A percentile compares a stretch with the other conserved stretches of the same genome.
Evolutionary conservation across 179 eudicot genomes (phyloP).

Genomic region (Spergularia azorica): DNA sequence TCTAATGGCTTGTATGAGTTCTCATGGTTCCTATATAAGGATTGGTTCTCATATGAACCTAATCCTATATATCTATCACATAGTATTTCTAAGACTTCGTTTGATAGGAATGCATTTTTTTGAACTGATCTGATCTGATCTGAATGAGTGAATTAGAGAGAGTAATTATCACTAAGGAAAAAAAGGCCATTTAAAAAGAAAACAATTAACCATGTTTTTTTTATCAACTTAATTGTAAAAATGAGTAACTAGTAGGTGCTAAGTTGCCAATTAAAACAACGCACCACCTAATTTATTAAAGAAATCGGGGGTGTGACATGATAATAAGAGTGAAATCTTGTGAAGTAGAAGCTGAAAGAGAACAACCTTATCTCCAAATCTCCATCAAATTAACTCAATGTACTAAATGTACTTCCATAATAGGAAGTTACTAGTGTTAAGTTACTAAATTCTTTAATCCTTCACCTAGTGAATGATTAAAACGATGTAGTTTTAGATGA

Average conservation of each 20-base stretch:
- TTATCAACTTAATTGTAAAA: no score
- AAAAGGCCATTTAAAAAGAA: no score
- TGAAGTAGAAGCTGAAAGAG: neutral
- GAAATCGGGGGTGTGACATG: conserved; percentile 1
- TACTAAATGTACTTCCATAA: neutral
- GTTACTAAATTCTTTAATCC: neutral
- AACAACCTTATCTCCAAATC: neutral
- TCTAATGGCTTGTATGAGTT: no score
- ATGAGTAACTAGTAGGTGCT: neutral
- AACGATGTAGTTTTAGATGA: neutral
- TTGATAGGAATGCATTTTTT: no score
- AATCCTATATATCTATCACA: no score
- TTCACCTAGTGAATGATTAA: neutral
- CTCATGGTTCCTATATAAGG: no score
- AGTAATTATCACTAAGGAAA: no score
- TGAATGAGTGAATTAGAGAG: no score
- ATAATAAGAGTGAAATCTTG: neutral
- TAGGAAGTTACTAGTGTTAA: neutral
- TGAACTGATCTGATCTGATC: no score
- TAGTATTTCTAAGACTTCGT: no score
- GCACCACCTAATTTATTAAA: conserved; percentile 5
- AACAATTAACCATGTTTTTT: no score
- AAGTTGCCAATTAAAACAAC: conserved; percentile 22
- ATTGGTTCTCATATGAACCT: no score
- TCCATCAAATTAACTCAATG: neutral